Conservation (phyloP, 2,329 filamentous ascomycete genomes). For the Trichophyton simii region DNA sequence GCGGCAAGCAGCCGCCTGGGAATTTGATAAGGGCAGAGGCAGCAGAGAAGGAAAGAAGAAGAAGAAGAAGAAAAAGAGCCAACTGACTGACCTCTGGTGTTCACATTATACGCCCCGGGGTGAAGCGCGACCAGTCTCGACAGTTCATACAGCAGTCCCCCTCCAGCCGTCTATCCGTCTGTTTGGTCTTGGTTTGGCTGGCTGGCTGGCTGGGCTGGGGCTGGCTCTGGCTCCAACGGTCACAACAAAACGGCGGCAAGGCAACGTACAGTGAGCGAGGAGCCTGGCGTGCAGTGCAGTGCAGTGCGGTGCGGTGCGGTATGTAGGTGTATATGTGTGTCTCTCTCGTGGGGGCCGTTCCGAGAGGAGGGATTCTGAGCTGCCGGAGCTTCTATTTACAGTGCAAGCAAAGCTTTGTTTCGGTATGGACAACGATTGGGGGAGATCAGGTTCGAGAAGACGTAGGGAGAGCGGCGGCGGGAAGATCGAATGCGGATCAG, state of each 20-base stretch:
- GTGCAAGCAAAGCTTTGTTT: not conserved
- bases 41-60: not conserved
- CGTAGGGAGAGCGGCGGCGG: not conserved
- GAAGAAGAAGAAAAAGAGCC: constrained; percentile 9
- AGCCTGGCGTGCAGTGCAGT: not conserved
- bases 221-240: not conserved
- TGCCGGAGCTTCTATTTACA: not conserved
- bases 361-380: not conserved
- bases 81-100: constrained; percentile 29
- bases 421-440: not conserved
- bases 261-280: not conserved
- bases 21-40: not conserved
- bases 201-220: too few relatives aligned
- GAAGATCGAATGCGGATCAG: not conserved
- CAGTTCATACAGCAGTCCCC: not conserved
- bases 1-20: constrained; percentile 19
- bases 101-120: constrained; percentile 20
- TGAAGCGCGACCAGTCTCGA: constrained; percentile 9
- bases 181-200: too few relatives aligned
- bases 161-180: too few relatives aligned
- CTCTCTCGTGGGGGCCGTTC: not conserved
- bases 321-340: not conserved
- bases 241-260: not conserved
- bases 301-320: not conserved
- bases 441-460: not conserved